Evolutionary conservation across 257 asterid genomes (phyloP).

Genomic region (Penstemon newberryi): DNA sequence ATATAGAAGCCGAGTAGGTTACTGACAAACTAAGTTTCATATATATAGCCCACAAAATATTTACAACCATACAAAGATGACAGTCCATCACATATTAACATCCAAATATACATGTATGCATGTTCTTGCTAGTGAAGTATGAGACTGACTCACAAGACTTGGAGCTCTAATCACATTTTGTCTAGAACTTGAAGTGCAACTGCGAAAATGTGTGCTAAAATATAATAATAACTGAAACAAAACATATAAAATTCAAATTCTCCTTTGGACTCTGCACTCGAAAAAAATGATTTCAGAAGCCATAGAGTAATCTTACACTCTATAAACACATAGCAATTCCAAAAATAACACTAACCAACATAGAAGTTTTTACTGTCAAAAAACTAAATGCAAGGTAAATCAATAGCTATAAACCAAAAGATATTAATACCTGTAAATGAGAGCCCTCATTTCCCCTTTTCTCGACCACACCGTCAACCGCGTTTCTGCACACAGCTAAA

Average conservation of each 20-base stretch:
- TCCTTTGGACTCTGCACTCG: too few relatives aligned
- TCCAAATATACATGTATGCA: neutral
- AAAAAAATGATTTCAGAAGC: too few relatives aligned
- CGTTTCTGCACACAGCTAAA: conserved; percentile 36
- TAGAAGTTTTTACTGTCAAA: neutral
- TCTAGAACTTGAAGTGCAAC: neutral
- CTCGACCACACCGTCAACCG: conserved; percentile 16
- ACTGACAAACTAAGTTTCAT: neutral
- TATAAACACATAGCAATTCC: too few relatives aligned
- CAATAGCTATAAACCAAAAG: neutral
- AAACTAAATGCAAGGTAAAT: neutral
- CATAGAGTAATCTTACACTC: too few relatives aligned
- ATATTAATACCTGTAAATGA: conserved; percentile 38
- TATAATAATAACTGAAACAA: neutral
- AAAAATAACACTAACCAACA: too few relatives aligned
- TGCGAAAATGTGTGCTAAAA: neutral
- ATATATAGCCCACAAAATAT: neutral
- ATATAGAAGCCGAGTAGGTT: neutral
- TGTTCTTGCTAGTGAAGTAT: neutral
- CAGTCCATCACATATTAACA: neutral
- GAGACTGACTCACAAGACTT: neutral
- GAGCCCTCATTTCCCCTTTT: conserved; percentile 29
- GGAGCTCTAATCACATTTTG: neutral
- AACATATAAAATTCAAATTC: neutral
- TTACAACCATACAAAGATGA: neutral